A percentile compares a stretch with the other conserved stretches of the same genome.
Evolutionary conservation across 306 rosid genomes (phyloP).

Genomic region (Vicia villosa): DNA sequence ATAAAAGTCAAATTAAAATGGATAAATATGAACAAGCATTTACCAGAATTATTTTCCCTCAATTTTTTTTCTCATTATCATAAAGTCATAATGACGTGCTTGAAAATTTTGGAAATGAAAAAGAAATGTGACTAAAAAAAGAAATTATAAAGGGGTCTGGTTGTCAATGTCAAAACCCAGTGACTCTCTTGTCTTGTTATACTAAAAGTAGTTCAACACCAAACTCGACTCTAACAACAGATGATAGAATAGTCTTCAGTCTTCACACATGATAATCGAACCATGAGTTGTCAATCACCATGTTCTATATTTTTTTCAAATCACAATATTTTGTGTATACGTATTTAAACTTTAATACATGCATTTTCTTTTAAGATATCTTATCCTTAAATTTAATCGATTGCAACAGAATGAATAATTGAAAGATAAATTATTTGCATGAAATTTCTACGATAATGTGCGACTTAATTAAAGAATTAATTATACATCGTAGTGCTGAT

Average conservation of each 20-base stretch:
- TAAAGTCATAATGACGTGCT: neutral
- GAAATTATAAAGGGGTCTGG: neutral
- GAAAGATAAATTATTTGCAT: constrained; percentile 3
- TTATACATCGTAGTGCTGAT: neutral
- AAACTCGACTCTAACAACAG: neutral
- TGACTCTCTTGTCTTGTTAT: neutral
- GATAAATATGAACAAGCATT: neutral
- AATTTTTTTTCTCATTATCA: neutral
- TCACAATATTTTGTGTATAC: too few species aligned
- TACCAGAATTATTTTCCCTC: neutral
- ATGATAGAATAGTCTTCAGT: neutral
- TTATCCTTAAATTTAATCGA: neutral
- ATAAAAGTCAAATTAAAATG: neutral
- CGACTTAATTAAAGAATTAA: neutral
- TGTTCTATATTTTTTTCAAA: neutral
- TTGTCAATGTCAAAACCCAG: constrained; percentile 9
- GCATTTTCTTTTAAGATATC: neutral
- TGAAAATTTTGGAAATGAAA: neutral
- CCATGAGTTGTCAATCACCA: constrained; percentile 17
- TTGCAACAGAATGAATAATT: constrained; percentile 1
- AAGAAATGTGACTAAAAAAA: neutral
- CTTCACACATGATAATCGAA: constrained; percentile 4
- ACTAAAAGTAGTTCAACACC: constrained; percentile 7
- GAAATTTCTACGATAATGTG: neutral
- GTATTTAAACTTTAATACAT: neutral